Percentiles rank a stretch among this genome's conserved stretches.
Evolutionary conservation across 495 filamentous ascomycete species (phyloP).

Genomic region (Tetracladium setigerum): DNA sequence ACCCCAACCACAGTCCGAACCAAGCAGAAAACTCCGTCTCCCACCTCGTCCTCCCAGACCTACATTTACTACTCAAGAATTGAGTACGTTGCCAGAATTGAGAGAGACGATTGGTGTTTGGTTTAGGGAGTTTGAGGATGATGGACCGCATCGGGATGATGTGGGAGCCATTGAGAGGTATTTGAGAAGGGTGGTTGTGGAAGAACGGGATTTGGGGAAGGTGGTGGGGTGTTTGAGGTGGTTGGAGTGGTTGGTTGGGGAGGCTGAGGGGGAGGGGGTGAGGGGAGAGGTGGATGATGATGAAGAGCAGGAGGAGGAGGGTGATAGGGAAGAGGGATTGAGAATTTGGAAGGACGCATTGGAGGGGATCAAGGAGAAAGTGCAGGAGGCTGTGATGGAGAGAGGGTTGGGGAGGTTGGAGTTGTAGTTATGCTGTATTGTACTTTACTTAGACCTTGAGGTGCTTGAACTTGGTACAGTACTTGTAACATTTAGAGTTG

Average conservation of each 20-base stretch:
- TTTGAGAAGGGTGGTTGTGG: slow-evolving; percentile 55
- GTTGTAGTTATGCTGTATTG: slow-evolving; percentile 8
- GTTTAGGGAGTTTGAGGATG: slow-evolving; percentile 54
- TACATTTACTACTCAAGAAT: slow-evolving; percentile 55
- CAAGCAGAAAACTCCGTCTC: slow-evolving; percentile 36
- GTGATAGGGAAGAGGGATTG: slow-evolving; percentile 17
- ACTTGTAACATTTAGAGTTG: too few species aligned
- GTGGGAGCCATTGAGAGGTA: slow-evolving; percentile 64
- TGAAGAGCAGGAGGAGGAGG: slow-evolving; percentile 33
- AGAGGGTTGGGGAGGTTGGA: slow-evolving; percentile 60
- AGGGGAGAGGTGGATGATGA: background rate
- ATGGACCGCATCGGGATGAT: slow-evolving; percentile 71
- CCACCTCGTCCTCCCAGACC: slow-evolving; percentile 46
- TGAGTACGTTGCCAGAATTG: slow-evolving; percentile 48
- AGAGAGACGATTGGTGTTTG: slow-evolving; percentile 57
- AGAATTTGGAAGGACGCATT: slow-evolving; percentile 43
- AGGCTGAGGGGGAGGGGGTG: slow-evolving; percentile 24
- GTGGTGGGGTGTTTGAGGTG: slow-evolving; percentile 59
- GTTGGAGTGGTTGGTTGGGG: slow-evolving; percentile 63
- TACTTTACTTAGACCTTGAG: background rate
- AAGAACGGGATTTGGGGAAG: slow-evolving; percentile 73
- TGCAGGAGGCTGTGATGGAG: slow-evolving; percentile 51
- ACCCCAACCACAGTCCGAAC: slow-evolving; percentile 10
- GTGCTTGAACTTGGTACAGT: too few species aligned
- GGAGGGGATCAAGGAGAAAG: slow-evolving; percentile 42